Evolutionary conservation across 805 yeast species (phyloP).

Genomic region (Starmerella bombicola): DNA sequence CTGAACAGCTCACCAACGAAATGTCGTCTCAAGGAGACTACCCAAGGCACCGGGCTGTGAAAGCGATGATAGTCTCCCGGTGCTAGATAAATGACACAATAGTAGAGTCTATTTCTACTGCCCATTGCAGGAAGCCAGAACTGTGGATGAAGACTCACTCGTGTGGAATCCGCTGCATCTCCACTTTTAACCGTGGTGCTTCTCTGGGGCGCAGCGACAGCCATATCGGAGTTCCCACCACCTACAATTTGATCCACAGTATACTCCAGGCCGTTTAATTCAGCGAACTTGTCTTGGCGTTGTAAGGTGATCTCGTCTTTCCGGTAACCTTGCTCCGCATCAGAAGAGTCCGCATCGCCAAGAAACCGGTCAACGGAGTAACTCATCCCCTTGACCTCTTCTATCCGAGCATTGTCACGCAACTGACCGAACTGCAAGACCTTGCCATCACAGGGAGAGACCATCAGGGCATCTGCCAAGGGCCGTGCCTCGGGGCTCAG

Average conservation of each 20-base stretch:
- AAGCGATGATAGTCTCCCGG: conserved; percentile 98
- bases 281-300: conserved; percentile 64
- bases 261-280: conserved; percentile 58
- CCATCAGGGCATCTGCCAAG: conserved; percentile 45
- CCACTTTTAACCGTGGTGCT: conserved; percentile 28
- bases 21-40: conserved; percentile 81
- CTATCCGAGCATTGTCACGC: conserved; percentile 61
- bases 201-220: conserved; percentile 36
- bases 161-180: conserved; percentile 7
- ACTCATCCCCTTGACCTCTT: conserved; percentile 93
- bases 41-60: conserved; percentile 96
- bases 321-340: conserved; percentile 1
- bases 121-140: conserved; percentile 7
- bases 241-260: conserved; percentile 59
- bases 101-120: conserved; percentile 51
- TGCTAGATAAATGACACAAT: conserved; percentile 85
- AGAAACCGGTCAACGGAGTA: conserved; percentile 79
- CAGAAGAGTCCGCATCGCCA: conserved; percentile 35
- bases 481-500: conserved; percentile 68
- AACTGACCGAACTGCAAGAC: conserved; percentile 74
- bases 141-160: conserved; percentile 3
- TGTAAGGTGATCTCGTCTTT: conserved; percentile 31
- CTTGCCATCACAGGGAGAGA: conserved; percentile 88
- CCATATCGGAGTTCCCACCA: conserved; percentile 33
- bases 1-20: conserved; percentile 91